Percentiles rank a stretch among this genome's conserved stretches.
phyloP scores from a whole-genome alignment of 345 rosid genomes.

The Dipteronia dyeriana region DNA sequence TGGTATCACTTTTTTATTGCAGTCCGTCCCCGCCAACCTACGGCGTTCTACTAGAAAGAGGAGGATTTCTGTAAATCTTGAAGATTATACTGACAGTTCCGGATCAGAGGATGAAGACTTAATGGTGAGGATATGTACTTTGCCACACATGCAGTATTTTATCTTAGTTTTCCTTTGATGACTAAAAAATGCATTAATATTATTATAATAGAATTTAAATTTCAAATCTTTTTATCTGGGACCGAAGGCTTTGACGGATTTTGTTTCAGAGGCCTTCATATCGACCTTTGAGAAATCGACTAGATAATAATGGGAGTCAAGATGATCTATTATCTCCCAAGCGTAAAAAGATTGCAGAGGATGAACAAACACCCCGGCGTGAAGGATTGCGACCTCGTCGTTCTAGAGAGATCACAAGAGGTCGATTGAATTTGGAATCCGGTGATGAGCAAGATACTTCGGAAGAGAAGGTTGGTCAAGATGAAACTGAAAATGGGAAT shows the following conservation, averaged over 20 bases:
- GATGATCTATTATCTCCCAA: constrained; percentile 62
- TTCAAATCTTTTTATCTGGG: constrained; percentile 18
- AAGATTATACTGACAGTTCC: constrained; percentile 82
- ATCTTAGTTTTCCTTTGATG: constrained; percentile 7
- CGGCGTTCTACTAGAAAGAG: constrained; percentile 96
- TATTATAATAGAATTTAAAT: background rate
- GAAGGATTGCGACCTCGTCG: constrained; percentile 98
- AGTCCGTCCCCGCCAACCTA: constrained; percentile 78
- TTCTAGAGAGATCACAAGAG: constrained; percentile 55
- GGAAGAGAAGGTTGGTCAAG: constrained; percentile 75
- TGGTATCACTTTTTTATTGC: constrained; percentile 33
- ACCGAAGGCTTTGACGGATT: constrained; percentile 14
- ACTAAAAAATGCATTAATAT: background rate
- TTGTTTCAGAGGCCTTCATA: constrained; percentile 62
- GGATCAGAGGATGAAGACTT: constrained; percentile 94
- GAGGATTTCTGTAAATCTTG: constrained; percentile 79
- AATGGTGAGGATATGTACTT: constrained; percentile 63
- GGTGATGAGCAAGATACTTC: constrained; percentile 72
- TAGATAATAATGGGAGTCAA: constrained; percentile 53
- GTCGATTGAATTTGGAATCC: constrained; percentile 54
- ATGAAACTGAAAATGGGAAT: constrained; percentile 83
- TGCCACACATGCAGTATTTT: background rate
- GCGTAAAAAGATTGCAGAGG: constrained; percentile 50
- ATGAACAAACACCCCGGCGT: constrained; percentile 81
- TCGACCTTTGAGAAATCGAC: constrained; percentile 59